Base-by-base conservation (phyloP, 2,329 filamentous ascomycete species). In the Tetracladium maxilliforme region DNA sequence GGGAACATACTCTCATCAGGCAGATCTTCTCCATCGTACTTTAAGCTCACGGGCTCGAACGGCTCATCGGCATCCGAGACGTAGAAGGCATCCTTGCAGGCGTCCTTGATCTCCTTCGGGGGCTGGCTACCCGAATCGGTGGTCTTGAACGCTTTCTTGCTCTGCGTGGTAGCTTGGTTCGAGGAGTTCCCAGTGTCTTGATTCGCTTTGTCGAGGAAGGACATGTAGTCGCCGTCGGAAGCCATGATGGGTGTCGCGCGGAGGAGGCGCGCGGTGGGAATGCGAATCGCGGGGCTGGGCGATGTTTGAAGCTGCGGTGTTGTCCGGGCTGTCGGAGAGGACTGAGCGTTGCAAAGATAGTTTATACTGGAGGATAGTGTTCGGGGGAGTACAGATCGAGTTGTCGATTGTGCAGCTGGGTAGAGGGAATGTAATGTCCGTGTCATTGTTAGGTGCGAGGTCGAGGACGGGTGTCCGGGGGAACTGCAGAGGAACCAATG, bases 131-230 rank as follows among this genome's bases (percentile, higher is more conserved):
- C 60, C 32, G 57, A 39, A 38, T 70, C 65, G 22, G 51, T 50
- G 15, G 61, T 44, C 48, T 65, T 70, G 41, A 70, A 61, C 26
- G 51, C 47, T n/a, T 34, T 32, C 32, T 39, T 44, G 22, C 27
- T 37, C 31, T 21, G 31, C 25, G 23, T 29, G 22, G 30, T 23
- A 16, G 31, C 33, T 26, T 52, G 42, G 31, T 40, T 33, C 33
- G 35, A 39, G 2, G 47, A 25, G 21, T 47, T 42, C 6, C 47
- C 45, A 19, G 48, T 43, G 44, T 84, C 75, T 41, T 72, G 58
- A 54, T 92, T 92, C 27, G 83, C 82, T 57, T 90, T 90, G 46
- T 90, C 66, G 29, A 94, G 61, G 46, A 94, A 93, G 31, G 76
- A 61, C 51, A 73, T 68, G 58, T 93, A 94, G 33, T 79, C 77